These are phyloP conservation scores for Trichocladium uniseriatum DNA, from an alignment of 495 filamentous ascomycete species.

Conservation along the genomic window DNA sequence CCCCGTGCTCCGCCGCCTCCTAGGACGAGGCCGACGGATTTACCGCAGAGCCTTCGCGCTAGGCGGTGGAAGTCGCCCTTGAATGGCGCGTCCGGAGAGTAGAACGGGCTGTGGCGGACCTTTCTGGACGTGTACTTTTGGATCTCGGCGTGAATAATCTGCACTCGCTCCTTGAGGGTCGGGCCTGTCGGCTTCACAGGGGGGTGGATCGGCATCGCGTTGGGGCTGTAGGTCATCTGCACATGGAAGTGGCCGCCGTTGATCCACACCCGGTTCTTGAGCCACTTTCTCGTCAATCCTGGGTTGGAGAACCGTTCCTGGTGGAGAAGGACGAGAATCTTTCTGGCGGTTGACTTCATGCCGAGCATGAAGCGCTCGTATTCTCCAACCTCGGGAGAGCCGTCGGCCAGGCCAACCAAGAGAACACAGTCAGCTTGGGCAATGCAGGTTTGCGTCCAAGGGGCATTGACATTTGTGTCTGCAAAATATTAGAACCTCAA, in stretches of 20 bases:
- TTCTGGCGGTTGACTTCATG: conserved; percentile 93
- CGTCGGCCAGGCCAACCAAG: conserved; percentile 84
- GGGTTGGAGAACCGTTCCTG: conserved; percentile 78
- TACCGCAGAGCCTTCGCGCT: conserved; percentile 82
- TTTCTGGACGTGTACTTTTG: conserved; percentile 91
- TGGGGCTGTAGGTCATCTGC: conserved; percentile 85
- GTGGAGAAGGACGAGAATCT: conserved; percentile 90
- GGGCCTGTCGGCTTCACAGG: conserved; percentile 69
- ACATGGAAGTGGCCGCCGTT: conserved; percentile 98
- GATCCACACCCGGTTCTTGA: conserved; percentile 92
- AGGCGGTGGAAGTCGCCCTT: conserved; percentile 95
- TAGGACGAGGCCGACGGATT: conserved; percentile 87
- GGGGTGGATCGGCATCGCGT: conserved; percentile 65
- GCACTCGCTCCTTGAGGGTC: conserved; percentile 86
- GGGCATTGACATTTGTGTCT: conserved; percentile 88
- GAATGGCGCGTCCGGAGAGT: conserved; percentile 83
- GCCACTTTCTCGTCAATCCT: conserved; percentile 78
- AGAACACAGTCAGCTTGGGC: conserved; percentile 92
- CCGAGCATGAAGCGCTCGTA: conserved; percentile 92
- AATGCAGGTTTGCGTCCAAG: conserved; percentile 98
- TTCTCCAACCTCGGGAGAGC: conserved; percentile 81
- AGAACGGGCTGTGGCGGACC: conserved; percentile 76
- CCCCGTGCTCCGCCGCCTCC: conserved; percentile 90
- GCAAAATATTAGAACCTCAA: too few species aligned
- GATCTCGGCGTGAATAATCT: conserved; percentile 91